Evolutionary conservation across 805 yeast genomes (phyloP).

Genomic region (Yamadazyma sp.): DNA sequence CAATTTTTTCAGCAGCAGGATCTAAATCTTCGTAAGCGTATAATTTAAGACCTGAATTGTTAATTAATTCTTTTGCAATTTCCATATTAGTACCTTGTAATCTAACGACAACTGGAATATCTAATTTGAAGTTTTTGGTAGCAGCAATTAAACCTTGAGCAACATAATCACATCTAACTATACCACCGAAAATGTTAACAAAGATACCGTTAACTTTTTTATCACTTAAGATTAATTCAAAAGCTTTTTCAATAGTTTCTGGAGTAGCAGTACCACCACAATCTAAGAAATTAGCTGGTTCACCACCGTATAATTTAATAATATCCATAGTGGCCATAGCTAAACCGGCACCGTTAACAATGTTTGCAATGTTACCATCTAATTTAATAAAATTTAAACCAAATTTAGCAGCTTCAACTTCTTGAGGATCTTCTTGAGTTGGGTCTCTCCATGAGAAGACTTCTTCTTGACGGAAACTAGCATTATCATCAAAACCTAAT

Average conservation of each 20-base stretch:
- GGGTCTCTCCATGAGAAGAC: conserved; percentile 95
- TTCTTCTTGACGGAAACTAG: conserved; percentile 90
- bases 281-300: conserved; percentile 98
- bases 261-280: conserved; percentile 99
- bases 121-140: conserved; percentile 84
- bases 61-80: conserved; percentile 81
- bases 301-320: conserved; percentile 96
- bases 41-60: conserved; percentile 88
- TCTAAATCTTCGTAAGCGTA: conserved; percentile 90
- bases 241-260: conserved; percentile 95
- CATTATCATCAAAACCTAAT: conserved; percentile 97
- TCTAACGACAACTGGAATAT: conserved; percentile 95
- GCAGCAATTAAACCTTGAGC: conserved; percentile 97
- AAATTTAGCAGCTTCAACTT: conserved; percentile 84
- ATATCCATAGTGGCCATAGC: conserved; percentile 99
- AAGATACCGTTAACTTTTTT: conserved; percentile 89
- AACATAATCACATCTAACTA: conserved; percentile 98
- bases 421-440: conserved; percentile 97
- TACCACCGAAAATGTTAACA: conserved; percentile 99
- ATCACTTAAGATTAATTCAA: conserved; percentile 88
- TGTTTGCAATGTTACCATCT: conserved; percentile 97
- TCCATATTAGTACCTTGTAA: conserved; percentile 96
- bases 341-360: conserved; percentile 99
- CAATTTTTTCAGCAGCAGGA: conserved; percentile 95
- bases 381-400: conserved; percentile 95